Evolutionary conservation across 2,329 filamentous ascomycete species (phyloP), one percentile per base, ranked within the genome.

Genomic region (Aureobasidium melanogenum): DNA sequence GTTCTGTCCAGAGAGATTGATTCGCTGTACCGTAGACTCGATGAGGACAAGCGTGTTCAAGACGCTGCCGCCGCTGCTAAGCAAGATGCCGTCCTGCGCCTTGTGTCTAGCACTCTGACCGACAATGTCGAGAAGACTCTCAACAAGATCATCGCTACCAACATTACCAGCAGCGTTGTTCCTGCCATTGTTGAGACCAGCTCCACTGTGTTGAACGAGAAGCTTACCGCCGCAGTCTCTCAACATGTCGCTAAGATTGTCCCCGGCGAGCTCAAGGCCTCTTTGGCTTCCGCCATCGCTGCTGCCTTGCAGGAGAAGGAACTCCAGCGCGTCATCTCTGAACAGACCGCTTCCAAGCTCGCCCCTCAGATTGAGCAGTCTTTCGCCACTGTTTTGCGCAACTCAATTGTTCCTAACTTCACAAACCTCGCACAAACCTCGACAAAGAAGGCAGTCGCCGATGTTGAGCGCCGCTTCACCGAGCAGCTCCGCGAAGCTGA

Each of bases 51-150:
- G 68, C 82, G 83, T 60, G 80, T 82, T 46, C 81, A 85, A 69
- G 84, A 86, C 68, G 83, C 84, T 55, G 80, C 84, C 19, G 80
- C 81, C 41, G 77, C 80, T 43, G 82, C 84, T n/a, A 85, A 86
- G 69, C 86, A 88, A 69, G 85, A 89, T 66, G 84, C 86, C 43
- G 79, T 89, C 22, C 79, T 90, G 46, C 84, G 84, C 30, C 74
- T 89, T 58, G 83, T 89, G 4, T 88, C 86, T 1, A 83, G 79
- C 64, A 88, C 87, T 2, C 74, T 90, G 47, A 84, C 84, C 12
- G 85, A 87, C 63, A 89, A 89, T 61, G 83, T 89, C 26, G 86
- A 90, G 73, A 86, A 88, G 68, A 89, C 89, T 24, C 81, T 97
- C 39, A 81, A 85, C 63, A 86, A 85, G 63, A 89, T 96, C 66